Evolutionary conservation across 1,284 basidiomycete species (phyloP), one percentile per base, ranked within the genome.

Genomic region (Boletellus deceptivus): DNA sequence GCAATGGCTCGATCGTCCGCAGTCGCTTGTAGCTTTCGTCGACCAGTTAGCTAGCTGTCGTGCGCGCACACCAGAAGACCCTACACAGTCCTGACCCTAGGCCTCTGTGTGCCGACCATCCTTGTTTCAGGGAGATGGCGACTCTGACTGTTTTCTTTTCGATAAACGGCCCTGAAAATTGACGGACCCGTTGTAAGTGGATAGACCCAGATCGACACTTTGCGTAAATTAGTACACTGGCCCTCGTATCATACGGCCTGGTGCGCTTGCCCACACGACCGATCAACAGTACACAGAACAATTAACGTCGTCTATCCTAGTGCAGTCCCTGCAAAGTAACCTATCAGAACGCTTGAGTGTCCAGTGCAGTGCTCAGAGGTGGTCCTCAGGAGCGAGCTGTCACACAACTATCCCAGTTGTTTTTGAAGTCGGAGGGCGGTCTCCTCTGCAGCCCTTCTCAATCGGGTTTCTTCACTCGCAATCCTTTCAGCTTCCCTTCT

Each of bases 1-100:
- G 92, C 48, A 97, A 73, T 5, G 95, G 93, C 35, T 78, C 78
- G 48, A 91, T 83, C 9, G 79, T 76, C 44, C 84, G 78, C 14
- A 70, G 73, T 65, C 89, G 88, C 69, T 87, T 87, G 71, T 89
- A 91, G 27, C 89, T 91, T 57, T 40, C 10, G 33, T 43, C 16
- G 6, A 55, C 36, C 31, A 25, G 44, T 59, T 22, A 63, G 52
- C 22, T 34, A 59, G 37, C 10, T 16, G 34, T 18, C 11, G 18
- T 17, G 44, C 35, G 20, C 27, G 31, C n/a, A 36, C 53, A 31
- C 25, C 44, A 29, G 39, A 17, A 27, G 47, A 33, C 34, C 45
- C 48, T 71, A 89, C 86, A 78, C 73, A 49, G 81, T 84, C 69
- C 78, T 86, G 35, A 79, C 70, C 64, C 77, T 83, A 34, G 76